phyloP scores from a whole-genome alignment of 2,329 filamentous ascomycete genomes.

The Cercospora canescens region DNA sequence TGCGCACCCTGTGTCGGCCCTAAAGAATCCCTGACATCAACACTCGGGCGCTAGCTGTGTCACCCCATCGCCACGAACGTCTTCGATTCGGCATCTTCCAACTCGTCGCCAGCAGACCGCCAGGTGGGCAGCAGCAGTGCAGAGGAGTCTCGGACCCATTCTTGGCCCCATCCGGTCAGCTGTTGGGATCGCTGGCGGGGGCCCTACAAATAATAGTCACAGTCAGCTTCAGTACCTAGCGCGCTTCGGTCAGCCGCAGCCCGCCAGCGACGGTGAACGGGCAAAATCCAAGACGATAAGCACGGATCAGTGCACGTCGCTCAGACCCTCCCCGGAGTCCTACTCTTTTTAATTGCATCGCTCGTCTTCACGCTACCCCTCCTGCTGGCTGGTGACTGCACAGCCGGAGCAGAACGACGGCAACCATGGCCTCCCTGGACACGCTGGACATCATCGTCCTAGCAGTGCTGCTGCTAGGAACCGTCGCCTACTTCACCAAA shows the following conservation, averaged over 20 bases:
- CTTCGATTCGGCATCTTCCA: conserved; percentile 2
- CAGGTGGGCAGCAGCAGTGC: background rate
- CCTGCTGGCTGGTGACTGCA: background rate
- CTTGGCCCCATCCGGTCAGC: background rate
- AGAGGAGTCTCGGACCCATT: background rate
- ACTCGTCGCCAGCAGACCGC: background rate
- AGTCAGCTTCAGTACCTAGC: background rate
- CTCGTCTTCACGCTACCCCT: conserved; percentile 2
- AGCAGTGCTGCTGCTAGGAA: conserved; percentile 78
- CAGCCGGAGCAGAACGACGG: background rate
- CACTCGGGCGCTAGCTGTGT: conserved; percentile 4
- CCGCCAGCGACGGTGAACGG: background rate
- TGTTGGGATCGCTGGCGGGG: background rate
- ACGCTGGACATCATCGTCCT: conserved; percentile 94
- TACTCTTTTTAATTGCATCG: conserved; percentile 4
- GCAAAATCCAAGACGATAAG: background rate
- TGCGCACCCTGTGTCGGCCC: background rate
- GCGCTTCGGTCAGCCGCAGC: conserved; percentile 6
- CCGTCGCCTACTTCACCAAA: conserved; percentile 95
- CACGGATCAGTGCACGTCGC: conserved; percentile 1
- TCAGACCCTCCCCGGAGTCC: background rate
- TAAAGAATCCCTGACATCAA: conserved; percentile 9
- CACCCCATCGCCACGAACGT: conserved; percentile 6
- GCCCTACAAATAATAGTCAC: background rate
- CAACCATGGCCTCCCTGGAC: conserved; percentile 88